These are phyloP conservation scores for Pythium phragmiticola DNA, from an alignment of 352 stramenopile genomes.

Conservation along the genomic window DNA sequence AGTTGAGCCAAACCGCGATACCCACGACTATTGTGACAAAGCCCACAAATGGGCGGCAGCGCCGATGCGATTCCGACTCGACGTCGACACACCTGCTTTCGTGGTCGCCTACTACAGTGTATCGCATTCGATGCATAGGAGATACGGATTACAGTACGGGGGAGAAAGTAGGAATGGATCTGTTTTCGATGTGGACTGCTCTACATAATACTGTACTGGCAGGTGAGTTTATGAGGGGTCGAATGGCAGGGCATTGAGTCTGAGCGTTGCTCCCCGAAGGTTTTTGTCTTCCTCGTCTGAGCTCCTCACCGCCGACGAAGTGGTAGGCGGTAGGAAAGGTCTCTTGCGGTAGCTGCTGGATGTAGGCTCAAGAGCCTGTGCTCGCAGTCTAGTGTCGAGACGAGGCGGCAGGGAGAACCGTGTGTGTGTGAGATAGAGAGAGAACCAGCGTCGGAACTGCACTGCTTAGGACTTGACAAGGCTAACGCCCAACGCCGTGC, in stretches of 20 bases:
- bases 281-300: no score
- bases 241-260: no score
- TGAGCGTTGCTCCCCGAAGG: background rate
- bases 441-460: no score
- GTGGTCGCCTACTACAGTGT: no score
- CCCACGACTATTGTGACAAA: no score
- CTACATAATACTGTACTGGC: background rate
- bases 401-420: background rate
- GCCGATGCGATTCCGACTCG: no score
- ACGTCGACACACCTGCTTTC: no score
- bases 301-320: background rate
- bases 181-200: background rate
- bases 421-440: background rate
- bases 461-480: conserved; percentile 29
- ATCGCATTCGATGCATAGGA: no score
- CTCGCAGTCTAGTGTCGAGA: background rate
- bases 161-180: no score
- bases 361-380: background rate
- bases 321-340: background rate
- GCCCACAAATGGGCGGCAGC: no score
- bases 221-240: background rate
- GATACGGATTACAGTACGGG: no score
- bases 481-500: conserved; percentile 19
- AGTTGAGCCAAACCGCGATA: no score
- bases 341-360: background rate